Base-by-base conservation (phyloP, 306 rosid species). In the Cucumis melo region DNA sequence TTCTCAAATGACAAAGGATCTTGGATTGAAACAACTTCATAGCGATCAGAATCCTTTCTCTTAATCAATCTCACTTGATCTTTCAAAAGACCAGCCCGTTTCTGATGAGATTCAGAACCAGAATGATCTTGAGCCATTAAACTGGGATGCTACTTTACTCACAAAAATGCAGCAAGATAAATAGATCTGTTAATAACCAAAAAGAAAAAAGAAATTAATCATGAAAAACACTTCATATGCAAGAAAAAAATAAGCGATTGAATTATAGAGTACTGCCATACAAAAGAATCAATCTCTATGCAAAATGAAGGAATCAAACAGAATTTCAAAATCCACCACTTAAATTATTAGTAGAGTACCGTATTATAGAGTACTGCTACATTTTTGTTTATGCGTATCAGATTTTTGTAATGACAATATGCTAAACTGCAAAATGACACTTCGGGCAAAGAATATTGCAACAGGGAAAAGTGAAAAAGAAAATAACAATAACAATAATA, bases 41-140 rank as follows among this genome's bases (percentile, higher is more conserved):
- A 79, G 79, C 89, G 97, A 79, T 83, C 81, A 24, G 79, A 86
- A 72, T 84, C 91, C 84, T 86, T 90, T 84, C 91, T 89, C 85
- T 87, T 90, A 64, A 89, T 91, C 86, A 92, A 77, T 78, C 82
- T 88, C 68, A 95, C 92, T 87, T 90, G 96, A 89, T 95, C 99
- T 88, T 89, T 95, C 44, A 95, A 80, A 54, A 95, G 95, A 79
- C 96, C 99, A n/a, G 79, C 84, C 74, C 92, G 90, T 75, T 44
- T 92, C 62, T 87, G 80, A 62, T 85, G 86, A 83, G 89, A 83
- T 80, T 88, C 96, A 64, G 81, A 75, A 77, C 81, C 78, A 20
- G 93, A 80, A 59, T 66, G 62, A 76, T 87, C 87, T 60, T 85
- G 83, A 56, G 85, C 89, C 98, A 92, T 92, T 80, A 85, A 81